Evolutionary conservation across 176 grass and related monocot species (phyloP).

Genomic region (Bonia amplexicaulis): DNA sequence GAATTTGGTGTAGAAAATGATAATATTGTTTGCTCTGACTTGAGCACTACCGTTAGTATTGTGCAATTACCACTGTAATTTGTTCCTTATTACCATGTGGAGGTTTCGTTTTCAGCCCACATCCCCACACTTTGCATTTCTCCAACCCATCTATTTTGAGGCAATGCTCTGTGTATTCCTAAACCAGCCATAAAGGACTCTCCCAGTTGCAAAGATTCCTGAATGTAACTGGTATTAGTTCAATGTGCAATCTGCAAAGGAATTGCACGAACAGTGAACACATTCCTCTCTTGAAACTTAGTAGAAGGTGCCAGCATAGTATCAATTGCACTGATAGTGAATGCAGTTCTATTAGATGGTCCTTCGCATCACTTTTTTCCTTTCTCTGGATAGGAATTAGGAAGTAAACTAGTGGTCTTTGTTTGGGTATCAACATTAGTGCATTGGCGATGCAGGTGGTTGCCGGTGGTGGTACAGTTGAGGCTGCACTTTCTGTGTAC

Average conservation of each 20-base stretch:
- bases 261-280: background rate
- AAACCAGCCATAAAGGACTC: background rate
- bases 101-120: background rate
- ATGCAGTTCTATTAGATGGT: background rate
- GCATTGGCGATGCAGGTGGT: conserved; percentile 53
- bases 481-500: conserved; percentile 83
- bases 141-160: background rate
- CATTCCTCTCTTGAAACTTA: background rate
- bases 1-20: background rate
- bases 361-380: too few species aligned
- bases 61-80: background rate
- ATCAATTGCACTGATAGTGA: background rate
- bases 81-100: background rate
- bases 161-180: background rate
- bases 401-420: background rate
- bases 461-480: conserved; percentile 88
- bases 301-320: background rate
- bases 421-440: background rate
- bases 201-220: background rate
- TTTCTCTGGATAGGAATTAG: background rate
- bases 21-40: background rate
- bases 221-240: background rate
- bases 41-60: background rate
- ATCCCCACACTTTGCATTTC: background rate
- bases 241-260: background rate